Base-by-base conservation (phyloP, 2,329 filamentous ascomycete species). In the Paracoccidioides brasiliensis region DNA sequence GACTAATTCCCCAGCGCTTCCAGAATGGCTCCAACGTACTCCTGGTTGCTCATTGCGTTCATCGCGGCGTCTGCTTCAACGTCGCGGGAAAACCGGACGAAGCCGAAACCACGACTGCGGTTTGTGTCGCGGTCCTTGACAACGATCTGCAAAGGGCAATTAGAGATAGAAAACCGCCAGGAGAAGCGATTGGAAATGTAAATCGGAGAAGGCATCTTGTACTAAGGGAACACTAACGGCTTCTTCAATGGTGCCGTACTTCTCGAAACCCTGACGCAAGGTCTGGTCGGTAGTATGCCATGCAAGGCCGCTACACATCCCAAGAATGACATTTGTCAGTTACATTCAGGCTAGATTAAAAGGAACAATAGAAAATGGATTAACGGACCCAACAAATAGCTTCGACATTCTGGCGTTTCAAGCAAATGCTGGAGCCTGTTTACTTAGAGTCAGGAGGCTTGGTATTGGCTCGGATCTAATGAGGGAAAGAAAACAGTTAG, bases 121-220 rank as follows among this genome's bases (percentile, higher is more conserved):
- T 89, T 88, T 67, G 91, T 96, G 70, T 97, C 91, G 67, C 90
- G 88, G 73, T 98, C 91, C 77, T 95, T 97, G 66, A 97, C 90
- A 63, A 98, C 91, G 60, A 95, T 88, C 91, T 97, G 67, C 51
- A 56, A 49, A 38, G 15, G 12, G 43, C n/a, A 54, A 58, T 51
- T 60, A 64, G 51, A 57, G 60, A 58, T 60, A 59, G 58, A 59
- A 58, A 50, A 45, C 55, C 49, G 38, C 45, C 30, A 41, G 45
- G 42, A 33, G 4, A 44, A 37, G 51, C 7, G 9, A 32, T 28
- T 37, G 40, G 30, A 51, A 53, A 56, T 52, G 56, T 33, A 54
- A 14, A 57, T 55, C 28, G 59, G 45, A 41, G 42, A 54, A 52
- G 45, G 43, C 62, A 67, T 30, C 5, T 53, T 67, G 64, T 45